Evolutionary conservation across 2,329 filamentous ascomycete species (phyloP).

Genomic region (Cytospora paraplurivora): DNA sequence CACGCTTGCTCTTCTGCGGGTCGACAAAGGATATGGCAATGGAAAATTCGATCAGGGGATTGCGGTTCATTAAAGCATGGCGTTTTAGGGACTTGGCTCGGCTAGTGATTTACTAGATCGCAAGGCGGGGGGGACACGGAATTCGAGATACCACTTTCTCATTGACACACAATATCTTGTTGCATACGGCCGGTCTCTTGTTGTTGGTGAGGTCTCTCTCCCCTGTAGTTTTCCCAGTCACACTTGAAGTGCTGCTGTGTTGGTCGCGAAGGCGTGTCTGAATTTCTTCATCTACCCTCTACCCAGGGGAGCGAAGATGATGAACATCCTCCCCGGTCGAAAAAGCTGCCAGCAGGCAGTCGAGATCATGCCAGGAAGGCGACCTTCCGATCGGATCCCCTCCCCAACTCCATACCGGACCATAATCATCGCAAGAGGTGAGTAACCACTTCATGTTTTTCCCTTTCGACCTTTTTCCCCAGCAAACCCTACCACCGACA

Average conservation of each 20-base stretch:
- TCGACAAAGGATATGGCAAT: background rate
- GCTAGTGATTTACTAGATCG: background rate
- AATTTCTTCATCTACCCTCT: slow-evolving; percentile 21
- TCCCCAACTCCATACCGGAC: slow-evolving; percentile 48
- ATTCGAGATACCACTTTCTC: slow-evolving; percentile 6
- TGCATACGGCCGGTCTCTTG: background rate
- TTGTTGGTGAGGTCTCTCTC: slow-evolving; percentile 1
- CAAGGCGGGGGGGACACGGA: background rate
- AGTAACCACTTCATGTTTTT: slow-evolving; percentile 28
- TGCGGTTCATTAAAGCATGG: background rate
- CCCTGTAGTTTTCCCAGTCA: background rate
- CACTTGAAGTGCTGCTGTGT: slow-evolving; percentile 5
- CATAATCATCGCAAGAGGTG: slow-evolving; percentile 15
- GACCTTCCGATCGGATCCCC: slow-evolving; percentile 9
- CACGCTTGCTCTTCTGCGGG: background rate
- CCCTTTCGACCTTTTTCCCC: background rate
- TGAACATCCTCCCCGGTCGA: slow-evolving; percentile 12
- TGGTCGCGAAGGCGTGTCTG: slow-evolving; percentile 14
- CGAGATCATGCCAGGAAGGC: background rate
- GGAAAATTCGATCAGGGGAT: background rate
- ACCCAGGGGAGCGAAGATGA: slow-evolving; percentile 16
- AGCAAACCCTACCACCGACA: slow-evolving; percentile 23
- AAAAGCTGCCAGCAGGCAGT: background rate
- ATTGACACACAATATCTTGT: background rate
- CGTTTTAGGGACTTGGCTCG: background rate